These are phyloP conservation scores for Calonectria leucothoes DNA, from an alignment of 2,329 filamentous ascomycete genomes.

Conservation along the genomic window DNA sequence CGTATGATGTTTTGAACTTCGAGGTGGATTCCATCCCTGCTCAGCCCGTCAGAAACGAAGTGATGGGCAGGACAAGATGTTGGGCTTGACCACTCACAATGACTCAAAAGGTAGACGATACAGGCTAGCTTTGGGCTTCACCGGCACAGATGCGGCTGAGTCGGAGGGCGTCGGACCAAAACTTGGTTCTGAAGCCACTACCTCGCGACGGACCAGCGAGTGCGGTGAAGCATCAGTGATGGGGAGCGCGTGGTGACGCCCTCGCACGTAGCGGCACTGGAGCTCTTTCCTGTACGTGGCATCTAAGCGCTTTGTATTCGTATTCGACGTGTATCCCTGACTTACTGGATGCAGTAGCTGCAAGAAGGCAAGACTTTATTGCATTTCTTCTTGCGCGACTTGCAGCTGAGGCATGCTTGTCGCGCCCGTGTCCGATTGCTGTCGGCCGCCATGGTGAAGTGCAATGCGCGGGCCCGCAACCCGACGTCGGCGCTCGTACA, in stretches of 20 bases:
- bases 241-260: not conserved
- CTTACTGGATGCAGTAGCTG: not conserved
- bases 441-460: not conserved
- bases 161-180: not conserved
- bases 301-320: not conserved
- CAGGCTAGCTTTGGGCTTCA: not conserved
- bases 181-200: not conserved
- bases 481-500: not conserved
- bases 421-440: not conserved
- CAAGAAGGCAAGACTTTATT: not conserved
- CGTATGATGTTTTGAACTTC: not conserved
- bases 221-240: not conserved
- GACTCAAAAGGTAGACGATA: not conserved
- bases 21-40: not conserved
- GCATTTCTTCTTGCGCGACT: not conserved
- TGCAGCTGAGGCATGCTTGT: not conserved
- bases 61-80: not conserved
- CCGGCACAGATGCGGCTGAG: not conserved
- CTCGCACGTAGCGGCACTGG: not conserved
- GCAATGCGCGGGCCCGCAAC: not conserved
- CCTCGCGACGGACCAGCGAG: not conserved
- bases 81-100: not conserved
- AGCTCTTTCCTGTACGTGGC: not conserved
- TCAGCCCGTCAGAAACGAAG: not conserved
- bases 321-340: no score